Evolutionary conservation across 2,329 filamentous ascomycete genomes (phyloP).

Genomic region (Phialophora tarda): DNA sequence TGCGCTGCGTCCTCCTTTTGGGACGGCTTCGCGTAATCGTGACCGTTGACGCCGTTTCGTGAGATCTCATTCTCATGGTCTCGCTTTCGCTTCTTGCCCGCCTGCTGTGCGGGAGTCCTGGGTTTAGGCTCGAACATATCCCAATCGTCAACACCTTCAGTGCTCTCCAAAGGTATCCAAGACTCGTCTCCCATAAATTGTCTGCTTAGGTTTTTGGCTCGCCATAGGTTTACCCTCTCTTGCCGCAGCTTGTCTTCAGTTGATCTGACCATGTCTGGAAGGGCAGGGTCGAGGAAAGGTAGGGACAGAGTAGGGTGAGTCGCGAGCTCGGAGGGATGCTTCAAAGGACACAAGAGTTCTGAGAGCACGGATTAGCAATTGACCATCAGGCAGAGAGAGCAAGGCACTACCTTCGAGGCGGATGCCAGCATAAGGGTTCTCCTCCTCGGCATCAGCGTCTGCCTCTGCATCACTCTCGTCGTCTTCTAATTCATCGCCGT

Average conservation of each 20-base stretch:
- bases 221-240: slow-evolving; percentile 62
- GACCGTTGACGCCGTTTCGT: slow-evolving; percentile 33
- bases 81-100: slow-evolving; percentile 35
- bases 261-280: slow-evolving; percentile 62
- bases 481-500: slow-evolving; percentile 66
- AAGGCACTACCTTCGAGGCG: slow-evolving; percentile 57
- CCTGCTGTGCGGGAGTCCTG: slow-evolving; percentile 19
- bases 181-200: slow-evolving; percentile 65
- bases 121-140: slow-evolving; percentile 52
- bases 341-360: slow-evolving; percentile 67
- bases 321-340: slow-evolving; percentile 64
- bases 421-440: slow-evolving; percentile 66
- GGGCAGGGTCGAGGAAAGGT: slow-evolving; percentile 64
- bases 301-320: slow-evolving; percentile 64
- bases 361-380: slow-evolving; percentile 17
- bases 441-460: slow-evolving; percentile 63
- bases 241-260: slow-evolving; percentile 63
- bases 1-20: slow-evolving; percentile 1
- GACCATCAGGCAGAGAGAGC: slow-evolving; percentile 2
- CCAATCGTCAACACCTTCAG: slow-evolving; percentile 59
- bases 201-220: slow-evolving; percentile 63
- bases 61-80: slow-evolving; percentile 20
- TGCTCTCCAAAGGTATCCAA: slow-evolving; percentile 62
- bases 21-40: slow-evolving; percentile 13
- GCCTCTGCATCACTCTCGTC: slow-evolving; percentile 64